Evolutionary conservation across 2,329 filamentous ascomycete species (phyloP), one percentile per base, ranked within the genome.

Genomic region (Colletotrichum brevisporum): DNA sequence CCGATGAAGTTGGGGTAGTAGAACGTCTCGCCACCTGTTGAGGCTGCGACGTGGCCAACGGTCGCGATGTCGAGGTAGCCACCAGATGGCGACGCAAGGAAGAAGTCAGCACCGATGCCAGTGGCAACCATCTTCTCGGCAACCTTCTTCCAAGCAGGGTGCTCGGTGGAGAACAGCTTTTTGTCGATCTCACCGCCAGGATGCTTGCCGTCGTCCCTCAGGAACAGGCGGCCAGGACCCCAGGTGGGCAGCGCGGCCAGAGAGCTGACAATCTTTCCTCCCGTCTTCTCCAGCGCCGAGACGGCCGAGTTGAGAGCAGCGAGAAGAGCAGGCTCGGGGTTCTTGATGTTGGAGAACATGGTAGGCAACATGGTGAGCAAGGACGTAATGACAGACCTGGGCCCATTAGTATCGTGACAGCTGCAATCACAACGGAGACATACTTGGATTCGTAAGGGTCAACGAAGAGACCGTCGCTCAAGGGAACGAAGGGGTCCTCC

Each of bases 1-100:
- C 92, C 90, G 68, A 97, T 91, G 83, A 97, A 99, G 79, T 98
- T 99, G 53, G 96, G 95, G 78, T 97, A 99, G 82, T 97, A 98
- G 81, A 95, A 99, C 0, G 92, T 93, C 79, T 99, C 96, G 71
- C 96, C 96, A 67, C 96, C 96, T n/a, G 94, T 97, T 36, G 92
- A 91, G 50, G 94, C 90, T 39, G 96, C 89, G 24, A 97, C 89
- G 79, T 97, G 92, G 50, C 95, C 94, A 74, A 98, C 92, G 3
- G 95, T 97, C 41, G 94, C 95, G 77, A 98, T 91, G 75, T 98
- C 95, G 54, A 98, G 88, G 80, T 97, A 98, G 16, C 93, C 93
- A 58, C 95, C 95, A 53, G 93, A 92, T 1, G 96, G 94, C 12
- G 96, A 92, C 24, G 94, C 95, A 74, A 99, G 86, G 84, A 99